Conservation (phyloP, 2,329 filamentous ascomycete species). For the Claviceps sp. region DNA sequence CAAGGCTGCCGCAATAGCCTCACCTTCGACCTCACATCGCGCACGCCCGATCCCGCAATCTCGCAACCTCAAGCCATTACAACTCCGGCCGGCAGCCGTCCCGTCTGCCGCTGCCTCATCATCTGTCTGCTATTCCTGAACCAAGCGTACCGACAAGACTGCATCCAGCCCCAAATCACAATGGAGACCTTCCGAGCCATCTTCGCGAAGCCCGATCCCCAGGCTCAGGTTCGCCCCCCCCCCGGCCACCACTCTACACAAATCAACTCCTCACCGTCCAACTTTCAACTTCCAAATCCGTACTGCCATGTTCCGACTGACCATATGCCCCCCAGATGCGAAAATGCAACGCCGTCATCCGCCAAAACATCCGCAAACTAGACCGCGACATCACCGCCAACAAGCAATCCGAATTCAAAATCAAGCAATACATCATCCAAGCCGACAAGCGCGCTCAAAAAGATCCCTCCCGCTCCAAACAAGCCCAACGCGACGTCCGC, state of each 20-base stretch:
- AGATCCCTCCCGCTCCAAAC: slow-evolving; percentile 64
- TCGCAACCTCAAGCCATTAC: neutral
- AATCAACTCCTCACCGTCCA: neutral
- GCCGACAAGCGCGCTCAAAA: slow-evolving; percentile 70
- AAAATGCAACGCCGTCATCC: slow-evolving; percentile 87
- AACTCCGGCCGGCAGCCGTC: neutral
- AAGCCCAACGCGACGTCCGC: slow-evolving; percentile 71
- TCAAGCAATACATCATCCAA: slow-evolving; percentile 70
- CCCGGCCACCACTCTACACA: neutral
- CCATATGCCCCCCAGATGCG: slow-evolving; percentile 48
- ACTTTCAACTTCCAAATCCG: slow-evolving; percentile 3
- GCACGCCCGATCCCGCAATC: neutral
- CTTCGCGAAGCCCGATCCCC: slow-evolving; percentile 85
- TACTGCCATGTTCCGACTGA: neutral
- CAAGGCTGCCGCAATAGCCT: neutral
- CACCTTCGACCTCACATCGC: neutral
- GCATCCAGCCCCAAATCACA: slow-evolving; percentile 8
- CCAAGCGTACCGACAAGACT: neutral
- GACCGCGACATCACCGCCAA: slow-evolving; percentile 80
- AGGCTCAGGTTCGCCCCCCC: slow-evolving; percentile 58
- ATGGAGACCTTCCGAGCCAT: slow-evolving; percentile 85
- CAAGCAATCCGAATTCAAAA: slow-evolving; percentile 69
- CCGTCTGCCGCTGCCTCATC: neutral
- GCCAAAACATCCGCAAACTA: slow-evolving; percentile 80
- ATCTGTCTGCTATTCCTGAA: neutral